Evolutionary conservation across 108 stramenopile genomes (phyloP), one percentile per base, ranked within the genome.

Genomic region (Nitzschia sp.): DNA sequence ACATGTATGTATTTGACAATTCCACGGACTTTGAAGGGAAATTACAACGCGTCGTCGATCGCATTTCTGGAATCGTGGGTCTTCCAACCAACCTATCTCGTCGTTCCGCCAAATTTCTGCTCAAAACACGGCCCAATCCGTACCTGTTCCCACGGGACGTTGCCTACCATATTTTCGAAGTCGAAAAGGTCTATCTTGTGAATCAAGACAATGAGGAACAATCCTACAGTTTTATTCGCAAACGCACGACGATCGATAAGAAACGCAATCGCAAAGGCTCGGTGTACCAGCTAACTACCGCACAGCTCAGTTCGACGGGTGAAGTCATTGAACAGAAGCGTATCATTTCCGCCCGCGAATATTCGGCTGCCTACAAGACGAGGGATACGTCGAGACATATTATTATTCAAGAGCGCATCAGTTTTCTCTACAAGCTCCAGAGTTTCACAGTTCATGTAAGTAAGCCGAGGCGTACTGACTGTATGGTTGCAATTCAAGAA

Each of bases 11-110:
- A 1, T 60, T 85, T 51, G 92, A 91, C 51, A 96, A 94, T 73
- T 81, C 86, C 2, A 86, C 90, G 1, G 83, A 91, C 72, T 96
- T 96, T 78, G 95, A 94, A 78, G 79, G 81, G 11, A 96, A 96
- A 78, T 57, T 96, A 38, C 82, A 89, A 45, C 74, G 89, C 2
- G 68, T 95, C 17, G 86, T 95, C 28, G 79, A 87, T 49, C 74
- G 80, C 18, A 76, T 87, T 46, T 76, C 83, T 3, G 76, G 80
- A 25, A 59, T 92, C 42, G 91, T 92, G 6, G 91, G 94, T 5
- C 51, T 95, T 48, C 94, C 91, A 18, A 75, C 87, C 28, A 80
- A 81, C 67, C 66, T 91, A 57, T 77, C 82, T 21, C 84, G 76
- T 56, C 68, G 76, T 33, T 82, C 89, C 2, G 84, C 84, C 38